A percentile compares a stretch with the other conserved stretches of the same genome.
Evolutionary conservation across 2,329 filamentous ascomycete genomes (phyloP).

Genomic region (Alternaria sp.): DNA sequence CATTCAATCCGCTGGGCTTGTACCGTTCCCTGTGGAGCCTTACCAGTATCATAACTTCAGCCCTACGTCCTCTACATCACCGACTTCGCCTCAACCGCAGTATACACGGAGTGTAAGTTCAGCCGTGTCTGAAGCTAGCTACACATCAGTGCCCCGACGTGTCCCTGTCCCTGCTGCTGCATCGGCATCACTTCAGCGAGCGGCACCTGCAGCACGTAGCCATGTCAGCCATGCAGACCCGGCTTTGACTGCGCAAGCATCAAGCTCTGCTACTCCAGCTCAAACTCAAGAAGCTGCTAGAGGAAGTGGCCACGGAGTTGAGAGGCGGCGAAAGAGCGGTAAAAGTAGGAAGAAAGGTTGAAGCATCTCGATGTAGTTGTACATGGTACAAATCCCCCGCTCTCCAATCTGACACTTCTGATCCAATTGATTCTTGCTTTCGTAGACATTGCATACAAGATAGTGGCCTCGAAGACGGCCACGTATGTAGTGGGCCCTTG

Average conservation of each 20-base stretch:
- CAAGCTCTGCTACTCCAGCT: slow-evolving; percentile 13
- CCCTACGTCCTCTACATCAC: slow-evolving; percentile 29
- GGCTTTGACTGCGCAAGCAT: slow-evolving; percentile 14
- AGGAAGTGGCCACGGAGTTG: slow-evolving; percentile 29
- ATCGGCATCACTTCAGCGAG: slow-evolving; percentile 16
- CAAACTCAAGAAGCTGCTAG: slow-evolving; percentile 21
- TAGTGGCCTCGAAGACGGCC: slow-evolving; percentile 2
- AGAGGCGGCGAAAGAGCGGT: slow-evolving; percentile 33
- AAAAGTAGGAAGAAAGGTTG: slow-evolving; percentile 29
- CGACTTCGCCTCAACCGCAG: slow-evolving; percentile 35
- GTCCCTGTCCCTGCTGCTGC: slow-evolving; percentile 39
- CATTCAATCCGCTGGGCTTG: slow-evolving; percentile 29
- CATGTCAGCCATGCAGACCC: slow-evolving; percentile 34
- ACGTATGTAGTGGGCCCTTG: slow-evolving; percentile 14
- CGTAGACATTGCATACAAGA: slow-evolving; percentile 5
- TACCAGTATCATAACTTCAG: slow-evolving; percentile 44
- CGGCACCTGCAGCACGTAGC: slow-evolving; percentile 15
- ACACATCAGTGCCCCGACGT: slow-evolving; percentile 43
- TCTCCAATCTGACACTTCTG: not conserved
- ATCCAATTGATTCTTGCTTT: slow-evolving; percentile 1
- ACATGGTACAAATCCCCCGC: not conserved
- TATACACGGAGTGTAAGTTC: slow-evolving; percentile 39
- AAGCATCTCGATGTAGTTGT: not conserved
- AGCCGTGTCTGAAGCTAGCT: slow-evolving; percentile 29
- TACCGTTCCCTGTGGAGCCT: slow-evolving; percentile 41